Conservation (phyloP, 1,284 basidiomycete genomes). For the Trametes sp. region DNA sequence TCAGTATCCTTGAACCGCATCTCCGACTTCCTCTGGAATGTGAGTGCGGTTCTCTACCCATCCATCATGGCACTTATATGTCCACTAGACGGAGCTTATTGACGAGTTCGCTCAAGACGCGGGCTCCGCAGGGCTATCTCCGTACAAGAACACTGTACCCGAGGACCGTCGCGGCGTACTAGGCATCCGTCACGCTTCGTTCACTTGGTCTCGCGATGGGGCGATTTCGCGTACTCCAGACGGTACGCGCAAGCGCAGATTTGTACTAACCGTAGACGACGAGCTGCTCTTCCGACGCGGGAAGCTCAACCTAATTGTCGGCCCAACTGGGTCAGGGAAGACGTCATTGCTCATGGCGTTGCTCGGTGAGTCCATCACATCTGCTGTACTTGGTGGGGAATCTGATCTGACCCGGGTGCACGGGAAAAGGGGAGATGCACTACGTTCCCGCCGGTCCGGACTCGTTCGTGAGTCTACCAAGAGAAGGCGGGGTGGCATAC, state of each 20-base stretch:
- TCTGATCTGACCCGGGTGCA: no score
- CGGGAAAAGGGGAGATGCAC: slow-evolving; percentile 73
- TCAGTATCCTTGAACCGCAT: slow-evolving; percentile 55
- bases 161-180: slow-evolving; percentile 37
- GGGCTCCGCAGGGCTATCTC: slow-evolving; percentile 21
- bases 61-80: no score
- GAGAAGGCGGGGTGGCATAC: slow-evolving; percentile 72
- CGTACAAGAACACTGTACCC: slow-evolving; percentile 1
- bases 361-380: slow-evolving; percentile 47
- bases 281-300: slow-evolving; percentile 68
- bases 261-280: slow-evolving; percentile 55
- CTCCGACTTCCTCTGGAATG: slow-evolving; percentile 53
- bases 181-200: slow-evolving; percentile 51
- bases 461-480: slow-evolving; percentile 74
- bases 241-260: slow-evolving; percentile 43
- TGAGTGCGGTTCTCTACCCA: slow-evolving; percentile 29
- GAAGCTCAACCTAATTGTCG: slow-evolving; percentile 68
- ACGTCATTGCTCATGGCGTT: slow-evolving; percentile 63
- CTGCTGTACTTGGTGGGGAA: no score
- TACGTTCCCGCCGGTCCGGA: slow-evolving; percentile 59
- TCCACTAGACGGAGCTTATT: slow-evolving; percentile 55
- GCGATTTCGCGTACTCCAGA: slow-evolving; percentile 38
- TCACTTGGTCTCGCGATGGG: slow-evolving; percentile 48
- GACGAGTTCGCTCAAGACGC: slow-evolving; percentile 48
- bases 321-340: slow-evolving; percentile 65